Base-by-base conservation (phyloP, 2,329 filamentous ascomycete genomes). In the Fonsecaea nubica region DNA sequence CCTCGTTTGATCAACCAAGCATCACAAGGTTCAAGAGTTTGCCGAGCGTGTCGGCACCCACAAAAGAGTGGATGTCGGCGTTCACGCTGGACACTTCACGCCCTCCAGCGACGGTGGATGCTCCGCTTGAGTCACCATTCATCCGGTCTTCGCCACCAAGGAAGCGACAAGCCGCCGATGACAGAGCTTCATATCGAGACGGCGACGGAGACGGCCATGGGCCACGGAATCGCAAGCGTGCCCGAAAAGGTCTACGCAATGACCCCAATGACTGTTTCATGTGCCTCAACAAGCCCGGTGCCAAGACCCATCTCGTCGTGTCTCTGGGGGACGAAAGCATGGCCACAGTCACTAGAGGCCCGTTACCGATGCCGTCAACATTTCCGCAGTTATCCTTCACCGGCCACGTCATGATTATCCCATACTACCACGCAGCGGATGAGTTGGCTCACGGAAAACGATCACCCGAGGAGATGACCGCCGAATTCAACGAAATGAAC, bases 11-110 rank as follows among this genome's bases (percentile, higher is more conserved):
- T 64, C 79, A 82, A 25, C 84, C 85, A 70, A 80, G 83, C 1
- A 79, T 96, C 9, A 98, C 95, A 1, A 88, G 95, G 18, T 99
- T 99, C 80, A 91, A 98, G 73, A 96, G 93, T 61, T 82, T 98
- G 61, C 93, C 93, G 0, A 84, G 90, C 0, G 93, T 87, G 74
- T 91, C 88, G 64, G 96, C 96, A 74, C 70, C 85, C 0, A 81
- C 83, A 21, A 97, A 96, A 77, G 97, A 83, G 74, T 82, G 80
- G 74, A 78, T 84, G 69, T 83, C 83, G 69, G 82, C 82, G 15
- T 94, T 94, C 76, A 86, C 83, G 1, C 83, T 97, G 10, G 89
- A 91, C 69, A 81, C 85, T 36, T 85, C 84, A 7, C 82, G 87
- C 10, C 87, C 91, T 48, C 78, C 84, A 6, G 81, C 88, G 1